Conservation (phyloP, 1,139 yeast species). For the Diutina ranongensis region DNA sequence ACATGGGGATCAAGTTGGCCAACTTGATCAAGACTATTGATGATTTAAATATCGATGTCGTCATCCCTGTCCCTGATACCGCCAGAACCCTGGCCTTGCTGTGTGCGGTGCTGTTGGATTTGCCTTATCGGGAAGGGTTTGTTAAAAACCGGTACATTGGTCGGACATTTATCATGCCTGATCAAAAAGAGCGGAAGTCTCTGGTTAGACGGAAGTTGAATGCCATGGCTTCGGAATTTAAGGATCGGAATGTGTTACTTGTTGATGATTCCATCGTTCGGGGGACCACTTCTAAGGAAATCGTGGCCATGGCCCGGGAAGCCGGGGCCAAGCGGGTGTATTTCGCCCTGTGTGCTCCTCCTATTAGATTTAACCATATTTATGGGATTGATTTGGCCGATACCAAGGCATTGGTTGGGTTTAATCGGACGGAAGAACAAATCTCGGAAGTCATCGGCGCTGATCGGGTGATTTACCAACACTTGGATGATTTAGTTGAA, state of each 20-base stretch:
- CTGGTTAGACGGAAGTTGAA: constrained; percentile 90
- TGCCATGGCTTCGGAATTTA: constrained; percentile 92
- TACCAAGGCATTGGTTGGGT: constrained; percentile 88
- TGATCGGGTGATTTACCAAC: constrained; percentile 83
- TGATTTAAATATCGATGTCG: constrained; percentile 56
- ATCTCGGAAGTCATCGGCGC: constrained; percentile 80
- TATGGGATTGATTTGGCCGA: constrained; percentile 97
- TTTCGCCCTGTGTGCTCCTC: constrained; percentile 96
- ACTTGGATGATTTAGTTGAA: constrained; percentile 64
- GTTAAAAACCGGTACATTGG: constrained; percentile 96
- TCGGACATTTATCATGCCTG: constrained; percentile 97
- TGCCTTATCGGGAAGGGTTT: constrained; percentile 94
- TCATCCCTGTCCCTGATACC: constrained; percentile 96
- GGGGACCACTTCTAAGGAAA: constrained; percentile 94
- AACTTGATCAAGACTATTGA: constrained; percentile 41
- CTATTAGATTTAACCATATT: constrained; percentile 87
- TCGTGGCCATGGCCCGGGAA: constrained; percentile 94
- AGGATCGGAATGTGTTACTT: constrained; percentile 73
- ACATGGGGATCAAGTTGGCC: constrained; percentile 90
- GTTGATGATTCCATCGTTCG: constrained; percentile 97
- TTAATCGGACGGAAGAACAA: constrained; percentile 58
- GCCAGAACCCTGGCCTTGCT: constrained; percentile 90
- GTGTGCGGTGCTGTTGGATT: constrained; percentile 68
- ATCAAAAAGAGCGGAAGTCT: constrained; percentile 87
- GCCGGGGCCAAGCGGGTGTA: constrained; percentile 92